Conservation (phyloP, 805 yeast species). For the Ogataea ganodermae region DNA sequence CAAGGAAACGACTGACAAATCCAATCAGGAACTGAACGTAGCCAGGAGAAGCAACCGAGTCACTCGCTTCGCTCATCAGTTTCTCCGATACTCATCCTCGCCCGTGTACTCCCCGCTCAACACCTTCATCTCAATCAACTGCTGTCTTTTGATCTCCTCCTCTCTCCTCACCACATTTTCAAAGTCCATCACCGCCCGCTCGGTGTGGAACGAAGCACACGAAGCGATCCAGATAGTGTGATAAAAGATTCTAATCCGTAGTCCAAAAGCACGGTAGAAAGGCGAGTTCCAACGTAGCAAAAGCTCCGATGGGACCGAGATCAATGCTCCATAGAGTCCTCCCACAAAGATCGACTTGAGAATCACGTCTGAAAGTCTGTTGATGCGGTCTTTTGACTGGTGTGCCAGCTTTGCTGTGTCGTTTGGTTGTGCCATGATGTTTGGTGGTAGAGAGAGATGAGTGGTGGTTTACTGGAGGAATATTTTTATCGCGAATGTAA, state of each 20-base stretch:
- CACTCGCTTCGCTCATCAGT: slow-evolving; percentile 10
- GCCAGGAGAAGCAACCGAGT: no score
- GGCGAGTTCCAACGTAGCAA: slow-evolving; percentile 40
- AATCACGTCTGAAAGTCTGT: slow-evolving; percentile 31
- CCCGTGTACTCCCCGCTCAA: slow-evolving; percentile 34
- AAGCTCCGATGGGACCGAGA: slow-evolving; percentile 40
- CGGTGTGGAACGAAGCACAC: slow-evolving; percentile 39
- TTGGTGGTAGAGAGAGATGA: background rate
- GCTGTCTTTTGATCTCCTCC: slow-evolving; percentile 34
- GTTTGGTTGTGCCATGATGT: no score
- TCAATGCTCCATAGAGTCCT: slow-evolving; percentile 39
- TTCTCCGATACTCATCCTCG: slow-evolving; percentile 29
- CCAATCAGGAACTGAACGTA: no score
- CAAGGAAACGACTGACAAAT: no score
- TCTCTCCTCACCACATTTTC: slow-evolving; percentile 34
- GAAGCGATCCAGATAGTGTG: slow-evolving; percentile 41
- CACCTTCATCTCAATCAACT: slow-evolving; percentile 37
- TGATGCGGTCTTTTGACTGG: slow-evolving; percentile 28
- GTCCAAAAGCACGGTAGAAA: slow-evolving; percentile 38
- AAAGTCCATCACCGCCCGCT: slow-evolving; percentile 37
- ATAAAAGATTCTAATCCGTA: slow-evolving; percentile 38
- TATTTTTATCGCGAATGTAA: no score
- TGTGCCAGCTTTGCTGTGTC: no score
- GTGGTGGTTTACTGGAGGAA: background rate
- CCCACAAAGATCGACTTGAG: slow-evolving; percentile 36